Percentiles rank a stretch among this genome's conserved stretches.
These are phyloP conservation scores for Clarireedia paspali DNA, from an alignment of 2,329 filamentous ascomycete genomes.

Conservation along the genomic window DNA sequence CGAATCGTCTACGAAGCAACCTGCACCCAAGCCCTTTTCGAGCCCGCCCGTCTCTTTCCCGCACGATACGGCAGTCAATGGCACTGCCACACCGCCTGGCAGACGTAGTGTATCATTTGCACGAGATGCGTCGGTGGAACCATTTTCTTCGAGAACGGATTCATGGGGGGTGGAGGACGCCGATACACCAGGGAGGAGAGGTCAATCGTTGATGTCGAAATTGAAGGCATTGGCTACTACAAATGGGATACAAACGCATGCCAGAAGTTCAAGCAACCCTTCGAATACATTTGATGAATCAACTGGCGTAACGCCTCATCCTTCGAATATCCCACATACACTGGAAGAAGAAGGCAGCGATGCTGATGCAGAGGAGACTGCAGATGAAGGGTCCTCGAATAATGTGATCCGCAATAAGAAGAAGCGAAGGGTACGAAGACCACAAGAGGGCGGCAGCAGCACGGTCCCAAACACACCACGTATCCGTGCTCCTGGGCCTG, in stretches of 20 bases:
- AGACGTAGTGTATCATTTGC: slow-evolving; percentile 72
- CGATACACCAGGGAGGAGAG: slow-evolving; percentile 50
- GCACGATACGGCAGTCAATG: slow-evolving; percentile 12
- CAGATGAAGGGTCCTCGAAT: slow-evolving; percentile 58
- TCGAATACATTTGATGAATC: slow-evolving; percentile 28
- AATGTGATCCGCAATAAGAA: slow-evolving; percentile 47
- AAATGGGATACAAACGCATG: slow-evolving; percentile 35
- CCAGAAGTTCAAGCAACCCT: slow-evolving; percentile 35
- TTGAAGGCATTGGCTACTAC: slow-evolving; percentile 63
- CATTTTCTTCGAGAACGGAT: slow-evolving; percentile 50
- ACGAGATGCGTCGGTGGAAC: slow-evolving; percentile 39
- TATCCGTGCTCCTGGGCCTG: slow-evolving; percentile 22
- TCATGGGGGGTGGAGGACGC: slow-evolving; percentile 53
- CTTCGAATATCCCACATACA: slow-evolving; percentile 44
- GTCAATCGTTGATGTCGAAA: slow-evolving; percentile 67
- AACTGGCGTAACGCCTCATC: slow-evolving; percentile 36
- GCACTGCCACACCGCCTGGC: slow-evolving; percentile 29
- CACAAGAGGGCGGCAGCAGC: slow-evolving; percentile 48
- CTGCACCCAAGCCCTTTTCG: slow-evolving; percentile 11
- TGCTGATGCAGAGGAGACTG: slow-evolving; percentile 81
- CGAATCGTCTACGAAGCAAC: background rate
- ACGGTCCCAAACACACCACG: slow-evolving; percentile 55
- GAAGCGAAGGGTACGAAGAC: slow-evolving; percentile 55
- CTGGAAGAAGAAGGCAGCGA: slow-evolving; percentile 57
- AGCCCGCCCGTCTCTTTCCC: slow-evolving; percentile 5